Evolutionary conservation across 495 filamentous ascomycete genomes (phyloP).

Genomic region (Tuber aestivum): DNA sequence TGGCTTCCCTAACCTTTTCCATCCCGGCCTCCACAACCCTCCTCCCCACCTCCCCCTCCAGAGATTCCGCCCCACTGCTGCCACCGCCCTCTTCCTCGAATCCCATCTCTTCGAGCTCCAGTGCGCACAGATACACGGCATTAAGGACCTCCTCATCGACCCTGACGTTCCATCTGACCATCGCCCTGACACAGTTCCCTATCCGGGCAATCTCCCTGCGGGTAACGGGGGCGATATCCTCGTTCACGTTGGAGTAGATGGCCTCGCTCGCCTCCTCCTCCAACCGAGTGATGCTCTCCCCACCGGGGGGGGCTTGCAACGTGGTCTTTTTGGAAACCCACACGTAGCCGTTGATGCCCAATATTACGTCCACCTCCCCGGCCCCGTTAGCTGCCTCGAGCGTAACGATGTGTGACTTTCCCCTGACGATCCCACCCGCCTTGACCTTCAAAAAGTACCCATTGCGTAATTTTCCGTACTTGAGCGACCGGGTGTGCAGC

Average conservation of each 20-base stretch:
- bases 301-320: constrained; percentile 36
- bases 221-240: constrained; percentile 65
- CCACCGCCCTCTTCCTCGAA: constrained; percentile 42
- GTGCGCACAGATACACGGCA: constrained; percentile 64
- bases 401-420: constrained; percentile 79
- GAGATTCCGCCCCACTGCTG: constrained; percentile 50
- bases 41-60: constrained; percentile 66
- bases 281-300: constrained; percentile 63
- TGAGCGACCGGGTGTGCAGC: constrained; percentile 80
- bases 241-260: constrained; percentile 85
- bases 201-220: constrained; percentile 82
- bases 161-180: constrained; percentile 71
- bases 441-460: constrained; percentile 83
- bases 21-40: constrained; percentile 58
- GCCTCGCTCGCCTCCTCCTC: constrained; percentile 70
- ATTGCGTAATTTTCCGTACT: constrained; percentile 92
- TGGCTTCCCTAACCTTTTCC: constrained; percentile 23
- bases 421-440: constrained; percentile 72
- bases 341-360: constrained; percentile 94
- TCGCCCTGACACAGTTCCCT: constrained; percentile 66
- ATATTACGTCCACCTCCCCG: constrained; percentile 73
- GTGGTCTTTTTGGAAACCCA: constrained; percentile 73
- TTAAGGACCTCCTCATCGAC: constrained; percentile 92
- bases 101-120: constrained; percentile 44
- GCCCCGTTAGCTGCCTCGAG: constrained; percentile 61